Evolutionary conservation across 2,329 filamentous ascomycete species (phyloP).

Genomic region (Colletotrichum spinosum): DNA sequence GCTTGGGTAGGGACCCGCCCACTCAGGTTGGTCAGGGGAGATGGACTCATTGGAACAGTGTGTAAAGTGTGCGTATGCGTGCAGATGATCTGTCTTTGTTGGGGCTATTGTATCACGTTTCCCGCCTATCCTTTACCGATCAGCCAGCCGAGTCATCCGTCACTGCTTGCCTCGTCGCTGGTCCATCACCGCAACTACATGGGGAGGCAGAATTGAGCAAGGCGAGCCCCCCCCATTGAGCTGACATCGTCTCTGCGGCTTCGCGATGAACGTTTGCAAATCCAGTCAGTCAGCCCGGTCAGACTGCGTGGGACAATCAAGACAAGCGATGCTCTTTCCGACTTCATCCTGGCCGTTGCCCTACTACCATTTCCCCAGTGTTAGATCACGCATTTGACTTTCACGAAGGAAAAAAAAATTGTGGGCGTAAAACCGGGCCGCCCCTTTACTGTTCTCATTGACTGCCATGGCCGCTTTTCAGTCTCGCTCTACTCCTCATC

Average conservation of each 20-base stretch:
- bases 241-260: slow-evolving; percentile 7
- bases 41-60: slow-evolving; percentile 16
- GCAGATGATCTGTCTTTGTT: slow-evolving; percentile 37
- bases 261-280: slow-evolving; percentile 15
- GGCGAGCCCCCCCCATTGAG: slow-evolving; percentile 18
- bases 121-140: slow-evolving; percentile 19
- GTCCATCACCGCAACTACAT: too few relatives aligned
- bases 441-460: slow-evolving; percentile 31
- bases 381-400: slow-evolving; percentile 35
- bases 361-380: slow-evolving; percentile 24
- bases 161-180: slow-evolving; percentile 8
- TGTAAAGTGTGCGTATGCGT: slow-evolving; percentile 17
- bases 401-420: slow-evolving; percentile 29
- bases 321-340: slow-evolving; percentile 37
- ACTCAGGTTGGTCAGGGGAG: slow-evolving; percentile 3
- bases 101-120: slow-evolving; percentile 20
- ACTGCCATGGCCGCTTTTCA: slow-evolving; percentile 26
- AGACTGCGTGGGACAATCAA: slow-evolving; percentile 41
- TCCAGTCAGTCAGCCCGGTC: slow-evolving; percentile 13
- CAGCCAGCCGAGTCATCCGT: background rate
- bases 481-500: slow-evolving; percentile 48
- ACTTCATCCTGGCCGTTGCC: slow-evolving; percentile 24
- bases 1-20: too few relatives aligned
- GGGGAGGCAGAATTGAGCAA: slow-evolving; percentile 3
- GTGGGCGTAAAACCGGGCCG: slow-evolving; percentile 29